Evolutionary conservation across 202 grass and related monocot genomes (phyloP).

Genomic region (Panicum hallii): DNA sequence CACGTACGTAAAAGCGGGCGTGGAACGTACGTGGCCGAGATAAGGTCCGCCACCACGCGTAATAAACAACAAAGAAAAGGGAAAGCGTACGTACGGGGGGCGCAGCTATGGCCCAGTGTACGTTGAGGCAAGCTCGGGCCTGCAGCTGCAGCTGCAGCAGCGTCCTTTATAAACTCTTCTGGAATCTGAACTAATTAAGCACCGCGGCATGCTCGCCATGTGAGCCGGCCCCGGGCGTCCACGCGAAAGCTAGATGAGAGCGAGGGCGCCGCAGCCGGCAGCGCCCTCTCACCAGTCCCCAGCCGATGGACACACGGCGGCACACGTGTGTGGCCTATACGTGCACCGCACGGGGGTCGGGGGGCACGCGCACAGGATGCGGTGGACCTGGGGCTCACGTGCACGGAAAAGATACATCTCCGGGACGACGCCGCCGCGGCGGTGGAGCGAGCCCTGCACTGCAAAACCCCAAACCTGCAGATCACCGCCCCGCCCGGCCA

Average conservation of each 20-base stretch:
- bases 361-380: not conserved
- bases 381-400: constrained; percentile 17
- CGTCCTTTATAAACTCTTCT: not conserved
- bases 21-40: constrained; percentile 4
- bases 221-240: constrained; percentile 32
- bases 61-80: constrained; percentile 4
- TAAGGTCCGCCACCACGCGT: not conserved
- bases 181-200: not conserved
- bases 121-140: too few species aligned
- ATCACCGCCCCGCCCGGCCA: constrained; percentile 25
- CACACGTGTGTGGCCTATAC: constrained; percentile 29
- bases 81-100: not conserved
- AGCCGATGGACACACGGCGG: not conserved
- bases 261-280: not conserved
- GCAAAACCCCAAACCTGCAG: not conserved
- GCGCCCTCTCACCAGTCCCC: too few species aligned
- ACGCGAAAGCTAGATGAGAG: not conserved
- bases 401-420: not conserved
- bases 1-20: not conserved
- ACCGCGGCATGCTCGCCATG: constrained; percentile 15
- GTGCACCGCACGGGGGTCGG: constrained; percentile 16
- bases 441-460: not conserved
- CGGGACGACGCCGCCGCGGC: not conserved
- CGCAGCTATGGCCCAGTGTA: not conserved
- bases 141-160: not conserved